Base-by-base conservation (phyloP, 306 rosid genomes). In the Mucuna pruriens region DNA sequence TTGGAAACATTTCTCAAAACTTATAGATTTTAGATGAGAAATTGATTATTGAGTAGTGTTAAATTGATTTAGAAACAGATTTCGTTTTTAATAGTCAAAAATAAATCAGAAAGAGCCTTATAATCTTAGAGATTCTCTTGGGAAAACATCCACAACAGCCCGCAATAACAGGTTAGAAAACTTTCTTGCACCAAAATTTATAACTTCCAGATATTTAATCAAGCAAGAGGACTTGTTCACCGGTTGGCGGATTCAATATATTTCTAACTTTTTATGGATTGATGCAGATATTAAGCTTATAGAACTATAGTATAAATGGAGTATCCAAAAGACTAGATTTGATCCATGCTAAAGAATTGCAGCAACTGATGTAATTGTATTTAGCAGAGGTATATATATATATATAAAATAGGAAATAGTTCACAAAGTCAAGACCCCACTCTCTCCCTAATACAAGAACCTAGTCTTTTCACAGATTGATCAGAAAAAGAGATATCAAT, bases 401-500 rank as follows among this genome's bases (percentile, higher is more conserved):
- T 15, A 19, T 19, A 74, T 46, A 42, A 65, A 44, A 80, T 57
- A 42, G 7, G 31, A 74, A 69, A 63, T 58, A 82, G 40, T 52
- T 75, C 25, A 74, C 69, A 57, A 84, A 44, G 58, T 84, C n/a
- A n/a, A 11, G 85, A 71, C 26, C 80, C 80, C 84, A 79, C 67
- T 60, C 54, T 65, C 81, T 70, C 76, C 86, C 88, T 87, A 71
- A 91, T 81, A 74, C 84, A 88, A 26, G 97, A 91, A 87, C 88
- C 84, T 71, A 95, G 90, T 83, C 92, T 87, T 84, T 86, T 88
- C 31, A 83, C 55, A 36, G 90, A 89, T 58, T 52, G 84, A 70
- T 85, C 89, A 71, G 89, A 90, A 58, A 90, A 87, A 25, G 92
- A 86, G 74, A 13, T 52, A 81, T 93, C 94, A 66, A 83, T 81